Conservation (phyloP, 2,329 filamentous ascomycete genomes). For the Byssoonygena ceratinophila region DNA sequence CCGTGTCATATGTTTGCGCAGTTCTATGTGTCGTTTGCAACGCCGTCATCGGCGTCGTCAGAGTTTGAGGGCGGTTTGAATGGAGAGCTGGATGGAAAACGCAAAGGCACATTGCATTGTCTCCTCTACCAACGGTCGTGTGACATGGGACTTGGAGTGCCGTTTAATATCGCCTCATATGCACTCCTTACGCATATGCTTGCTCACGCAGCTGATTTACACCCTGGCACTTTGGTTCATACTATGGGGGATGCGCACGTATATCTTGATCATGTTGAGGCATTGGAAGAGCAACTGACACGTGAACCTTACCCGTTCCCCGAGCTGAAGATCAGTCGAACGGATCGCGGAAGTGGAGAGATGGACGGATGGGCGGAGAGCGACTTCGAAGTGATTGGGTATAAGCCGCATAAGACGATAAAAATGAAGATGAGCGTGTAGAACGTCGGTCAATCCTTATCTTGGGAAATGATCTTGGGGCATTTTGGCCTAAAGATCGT, state of each 20-base stretch:
- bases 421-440: constrained; percentile 98
- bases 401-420: constrained; percentile 83
- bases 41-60: constrained; percentile 22
- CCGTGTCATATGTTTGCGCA: constrained; percentile 98
- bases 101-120: constrained; percentile 66
- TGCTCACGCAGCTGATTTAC: constrained; percentile 71
- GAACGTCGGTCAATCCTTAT: constrained; percentile 7
- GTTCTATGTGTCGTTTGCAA: constrained; percentile 76
- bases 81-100: constrained; percentile 29
- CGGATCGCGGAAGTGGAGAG: constrained; percentile 64
- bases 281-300: constrained; percentile 66
- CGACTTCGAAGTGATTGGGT: constrained; percentile 78
- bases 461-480: background rate
- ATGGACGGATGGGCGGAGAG: constrained; percentile 86
- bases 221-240: constrained; percentile 80
- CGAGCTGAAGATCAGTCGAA: constrained; percentile 58
- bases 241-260: constrained; percentile 98
- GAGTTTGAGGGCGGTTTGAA: constrained; percentile 21
- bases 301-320: constrained; percentile 76
- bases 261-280: constrained; percentile 85
- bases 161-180: constrained; percentile 96
- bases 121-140: constrained; percentile 88
- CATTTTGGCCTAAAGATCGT: too few species aligned
- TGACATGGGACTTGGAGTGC: constrained; percentile 94
- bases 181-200: constrained; percentile 92